These are phyloP conservation scores for Coemansia sp. DNA, from an alignment of 192 early-diverging fungal genomes.

Conservation along the genomic window DNA sequence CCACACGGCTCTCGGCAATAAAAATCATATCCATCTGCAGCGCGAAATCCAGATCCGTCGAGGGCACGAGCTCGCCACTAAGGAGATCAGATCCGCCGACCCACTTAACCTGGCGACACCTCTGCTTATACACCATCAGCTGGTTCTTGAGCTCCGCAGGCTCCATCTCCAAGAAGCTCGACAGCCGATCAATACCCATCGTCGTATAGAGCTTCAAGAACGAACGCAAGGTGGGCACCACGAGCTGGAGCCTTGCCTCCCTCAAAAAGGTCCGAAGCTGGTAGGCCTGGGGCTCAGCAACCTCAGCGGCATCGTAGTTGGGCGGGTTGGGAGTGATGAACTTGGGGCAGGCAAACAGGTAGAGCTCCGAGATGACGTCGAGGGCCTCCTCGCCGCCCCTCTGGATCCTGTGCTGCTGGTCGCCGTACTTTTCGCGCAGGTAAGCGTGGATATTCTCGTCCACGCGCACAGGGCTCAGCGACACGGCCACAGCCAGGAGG, in stretches of 20 bases:
- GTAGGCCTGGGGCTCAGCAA: constrained; percentile 62
- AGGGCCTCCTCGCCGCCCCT: constrained; percentile 82
- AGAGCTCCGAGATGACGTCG: constrained; percentile 83
- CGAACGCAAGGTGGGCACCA: constrained; percentile 84
- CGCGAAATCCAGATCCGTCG: constrained; percentile 91
- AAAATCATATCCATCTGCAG: constrained; percentile 93
- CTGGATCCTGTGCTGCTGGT: constrained; percentile 86
- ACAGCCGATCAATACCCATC: constrained; percentile 84
- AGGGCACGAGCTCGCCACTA: constrained; percentile 76
- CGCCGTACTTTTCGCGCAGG: constrained; percentile 90
- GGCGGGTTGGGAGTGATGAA: constrained; percentile 90
- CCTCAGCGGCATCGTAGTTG: constrained; percentile 66
- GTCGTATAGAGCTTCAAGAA: constrained; percentile 96
- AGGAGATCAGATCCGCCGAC: constrained; percentile 70
- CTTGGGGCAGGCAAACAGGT: constrained; percentile 88
- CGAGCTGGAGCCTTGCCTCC: constrained; percentile 82
- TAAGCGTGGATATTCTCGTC: constrained; percentile 90
- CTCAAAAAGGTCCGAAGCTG: constrained; percentile 84
- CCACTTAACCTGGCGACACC: constrained; percentile 88
- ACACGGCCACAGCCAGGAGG: constrained; percentile 83
- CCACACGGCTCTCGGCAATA: constrained; percentile 92
- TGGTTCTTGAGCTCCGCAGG: constrained; percentile 79
- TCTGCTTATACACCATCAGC: constrained; percentile 92
- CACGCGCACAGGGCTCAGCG: constrained; percentile 87
- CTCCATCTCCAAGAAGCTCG: constrained; percentile 83